Conservation (phyloP, 1,139 yeast species). For the Pichia sp. region DNA sequence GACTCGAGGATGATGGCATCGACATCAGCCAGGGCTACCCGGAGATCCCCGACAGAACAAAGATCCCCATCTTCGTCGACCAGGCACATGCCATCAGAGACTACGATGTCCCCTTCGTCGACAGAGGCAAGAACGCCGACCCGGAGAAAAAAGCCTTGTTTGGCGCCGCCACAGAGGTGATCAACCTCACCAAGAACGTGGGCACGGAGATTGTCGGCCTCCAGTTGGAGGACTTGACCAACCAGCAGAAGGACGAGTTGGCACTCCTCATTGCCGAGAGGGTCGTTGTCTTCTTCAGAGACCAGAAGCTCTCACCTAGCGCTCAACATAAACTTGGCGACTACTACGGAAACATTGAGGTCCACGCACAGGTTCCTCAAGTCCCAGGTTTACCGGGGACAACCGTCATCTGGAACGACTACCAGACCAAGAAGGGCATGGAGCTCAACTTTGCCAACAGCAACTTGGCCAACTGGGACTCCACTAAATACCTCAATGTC, state of each 20-base stretch:
- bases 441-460: conserved; percentile 20
- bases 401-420: conserved; percentile 53
- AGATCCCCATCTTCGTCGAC: conserved; percentile 35
- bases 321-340: conserved; percentile 44
- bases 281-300: conserved; percentile 46
- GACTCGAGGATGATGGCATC: conserved; percentile 37
- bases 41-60: conserved; percentile 30
- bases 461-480: conserved; percentile 26
- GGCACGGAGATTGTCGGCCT: conserved; percentile 58
- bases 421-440: conserved; percentile 20
- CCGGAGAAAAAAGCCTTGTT: conserved; percentile 51
- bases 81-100: conserved; percentile 40
- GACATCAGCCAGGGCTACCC: conserved; percentile 44
- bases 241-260: conserved; percentile 51
- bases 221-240: conserved; percentile 46
- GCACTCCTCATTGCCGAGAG: conserved; percentile 51
- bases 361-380: conserved; percentile 44
- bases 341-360: conserved; percentile 46
- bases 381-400: conserved; percentile 45
- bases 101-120: conserved; percentile 31
- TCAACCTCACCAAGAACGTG: conserved; percentile 43
- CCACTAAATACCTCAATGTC: conserved; percentile 20
- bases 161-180: conserved; percentile 48
- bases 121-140: conserved; percentile 48
- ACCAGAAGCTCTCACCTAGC: conserved; percentile 46